Evolutionary conservation across 495 filamentous ascomycete species (phyloP), one percentile per base, ranked within the genome.

Genomic region (Pseudomonodictys pantanalensis): DNA sequence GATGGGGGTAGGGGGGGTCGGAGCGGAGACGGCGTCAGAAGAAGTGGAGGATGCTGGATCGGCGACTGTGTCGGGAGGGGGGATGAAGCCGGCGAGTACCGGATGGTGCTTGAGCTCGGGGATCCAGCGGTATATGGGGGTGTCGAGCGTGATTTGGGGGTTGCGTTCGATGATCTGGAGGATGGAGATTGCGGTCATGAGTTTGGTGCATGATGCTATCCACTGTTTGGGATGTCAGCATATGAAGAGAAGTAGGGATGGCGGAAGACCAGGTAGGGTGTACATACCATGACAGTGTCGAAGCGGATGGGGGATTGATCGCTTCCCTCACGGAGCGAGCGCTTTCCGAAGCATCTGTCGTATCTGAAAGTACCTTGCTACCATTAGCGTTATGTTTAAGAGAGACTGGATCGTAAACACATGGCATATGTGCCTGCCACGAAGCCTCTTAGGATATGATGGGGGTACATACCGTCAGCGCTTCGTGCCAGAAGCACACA

Each of bases 1-100:
- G n/a, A n/a, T n/a, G n/a, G n/a, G n/a, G n/a, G n/a, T n/a, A n/a
- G n/a, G n/a, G n/a, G n/a, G n/a, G n/a, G n/a, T n/a, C n/a, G n/a
- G n/a, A n/a, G n/a, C n/a, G n/a, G n/a, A n/a, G n/a, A n/a, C n/a
- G n/a, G n/a, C n/a, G n/a, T n/a, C n/a, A n/a, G n/a, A n/a, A n/a
- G n/a, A n/a, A n/a, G n/a, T n/a, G n/a, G n/a, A n/a, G n/a, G n/a
- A 3, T 25, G 25, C 12, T 62, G 32, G n/a, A 65, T 61, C 10
- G 65, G 62, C 9, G 33, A 54, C 12, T 47, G n/a, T n/a, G n/a
- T n/a, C n/a, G n/a, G n/a, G 49, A 9, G 38, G 35, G 8, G 56
- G 50, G 20, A 66, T 42, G 22, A 71, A 54, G 5, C 68, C 71
- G 3, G 26, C 63, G 23, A 75, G 35, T 22, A 75, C 66, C 12